These are phyloP conservation scores for Trypanosoma conorhini DNA, from an alignment of 208 protist genomes.

Conservation along the genomic window DNA sequence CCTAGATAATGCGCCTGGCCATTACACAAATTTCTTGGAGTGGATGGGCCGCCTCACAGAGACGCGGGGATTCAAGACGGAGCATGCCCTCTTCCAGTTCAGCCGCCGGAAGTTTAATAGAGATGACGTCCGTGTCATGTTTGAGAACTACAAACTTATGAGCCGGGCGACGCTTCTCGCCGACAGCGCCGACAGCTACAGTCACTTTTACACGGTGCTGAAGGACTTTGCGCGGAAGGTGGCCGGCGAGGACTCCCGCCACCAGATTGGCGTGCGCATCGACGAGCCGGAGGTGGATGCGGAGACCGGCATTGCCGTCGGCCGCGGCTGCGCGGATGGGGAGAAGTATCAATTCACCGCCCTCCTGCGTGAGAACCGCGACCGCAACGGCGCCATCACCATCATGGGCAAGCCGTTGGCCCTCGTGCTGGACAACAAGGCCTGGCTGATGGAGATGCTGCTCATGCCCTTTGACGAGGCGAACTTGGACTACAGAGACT, in stretches of 20 bases:
- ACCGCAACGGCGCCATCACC: constrained; percentile 68
- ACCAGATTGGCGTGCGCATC: constrained; percentile 92
- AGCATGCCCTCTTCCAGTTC: constrained; percentile 90
- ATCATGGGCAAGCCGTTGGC: constrained; percentile 81
- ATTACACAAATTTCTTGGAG: constrained; percentile 92
- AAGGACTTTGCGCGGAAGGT: constrained; percentile 90
- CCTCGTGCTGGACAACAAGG: constrained; percentile 78
- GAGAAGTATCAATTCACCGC: constrained; percentile 86
- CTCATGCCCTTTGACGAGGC: constrained; percentile 91
- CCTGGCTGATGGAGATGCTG: constrained; percentile 91
- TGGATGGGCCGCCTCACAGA: constrained; percentile 91
- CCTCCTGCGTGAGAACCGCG: constrained; percentile 78
- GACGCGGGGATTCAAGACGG: constrained; percentile 89
- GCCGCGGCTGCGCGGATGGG: constrained; percentile 80
- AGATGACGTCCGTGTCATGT: constrained; percentile 89
- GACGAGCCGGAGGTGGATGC: constrained; percentile 79
- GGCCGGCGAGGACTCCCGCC: constrained; percentile 82
- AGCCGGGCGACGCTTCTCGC: constrained; percentile 72
- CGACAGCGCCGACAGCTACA: constrained; percentile 88
- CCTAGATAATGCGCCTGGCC: constrained; percentile 80
- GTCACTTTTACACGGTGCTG: constrained; percentile 85
- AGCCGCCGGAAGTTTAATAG: constrained; percentile 85
- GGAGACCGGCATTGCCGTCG: constrained; percentile 79
- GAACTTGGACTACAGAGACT: constrained; percentile 80
- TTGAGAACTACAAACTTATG: constrained; percentile 92